Evolutionary conservation across 2,329 filamentous ascomycete genomes (phyloP), one percentile per base, ranked within the genome.

Genomic region (Trematosphaeria pertusa): DNA sequence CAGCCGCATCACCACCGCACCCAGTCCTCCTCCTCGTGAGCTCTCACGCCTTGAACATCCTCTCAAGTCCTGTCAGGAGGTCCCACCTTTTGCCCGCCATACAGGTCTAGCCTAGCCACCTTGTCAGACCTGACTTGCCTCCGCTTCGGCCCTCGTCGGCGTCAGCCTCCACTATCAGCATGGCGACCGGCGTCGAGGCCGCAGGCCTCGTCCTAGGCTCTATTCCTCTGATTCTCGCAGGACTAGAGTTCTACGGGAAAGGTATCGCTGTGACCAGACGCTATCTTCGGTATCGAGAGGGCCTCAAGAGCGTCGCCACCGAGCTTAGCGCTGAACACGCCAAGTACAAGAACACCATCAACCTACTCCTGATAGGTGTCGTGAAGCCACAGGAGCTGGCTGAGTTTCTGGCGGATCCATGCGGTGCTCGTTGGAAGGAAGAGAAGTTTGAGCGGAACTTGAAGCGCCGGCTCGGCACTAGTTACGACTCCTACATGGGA

Each of bases 191-290:
- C 2, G 35, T 65, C 3, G 60, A 65, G 36, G 47, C 54, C 6
- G 60, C 57, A 22, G 62, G 62, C 3, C 35, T 65, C 3, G 56
- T 65, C 4, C 56, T 73, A 7, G 67, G 64, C 12, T 52, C 65
- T 3, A 50, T 74, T 8, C 70, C 71, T 1, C 43, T 74, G 4
- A 45, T 72, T 11, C 60, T 73, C 5, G 52, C 59, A n/a, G 58
- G 65, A 1, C 49, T 72, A 2, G 54, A 70, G 28, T 59, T 64
- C 31, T 73, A 72, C 35, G 58, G 50, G 1, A 58, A 70, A 33
- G 67, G 67, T 0, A 62, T 65, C 18, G 54, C 51, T 5, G 63
- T 59, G 2, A 64, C 70, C 17, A 64, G 59, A 19, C 56, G 58
- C 2, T 67, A 58, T 15, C 48, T 55, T 36, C 56, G 52, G 34